These are phyloP conservation scores for Trichomonascaceae sp. DNA, from an alignment of 1,139 yeast genomes.

Conservation along the genomic window DNA sequence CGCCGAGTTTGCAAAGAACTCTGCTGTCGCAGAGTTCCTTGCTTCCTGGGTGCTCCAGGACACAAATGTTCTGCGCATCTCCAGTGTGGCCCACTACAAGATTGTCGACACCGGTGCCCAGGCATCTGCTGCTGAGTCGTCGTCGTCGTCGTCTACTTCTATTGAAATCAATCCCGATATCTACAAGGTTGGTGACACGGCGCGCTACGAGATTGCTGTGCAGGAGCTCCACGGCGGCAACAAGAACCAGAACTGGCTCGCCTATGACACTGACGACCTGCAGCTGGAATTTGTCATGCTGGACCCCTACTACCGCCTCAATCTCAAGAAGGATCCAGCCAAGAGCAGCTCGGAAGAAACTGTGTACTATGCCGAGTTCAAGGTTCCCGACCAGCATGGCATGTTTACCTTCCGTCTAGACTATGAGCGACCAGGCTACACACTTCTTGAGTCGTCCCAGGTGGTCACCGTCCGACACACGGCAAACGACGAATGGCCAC, in stretches of 20 bases:
- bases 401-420: conserved; percentile 78
- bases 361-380: conserved; percentile 44
- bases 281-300: conserved; percentile 84
- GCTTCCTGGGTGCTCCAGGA: conserved; percentile 68
- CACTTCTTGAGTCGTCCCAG: conserved; percentile 50
- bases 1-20: conserved; percentile 29
- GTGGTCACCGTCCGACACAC: conserved; percentile 83
- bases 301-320: conserved; percentile 86
- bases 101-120: conserved; percentile 13
- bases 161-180: conserved; percentile 23
- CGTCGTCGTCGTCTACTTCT: conserved; percentile 1
- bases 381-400: conserved; percentile 92
- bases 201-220: conserved; percentile 40
- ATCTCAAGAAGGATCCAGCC: conserved; percentile 18
- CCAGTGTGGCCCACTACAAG: conserved; percentile 32
- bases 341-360: conserved; percentile 17
- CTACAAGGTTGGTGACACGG: conserved; percentile 57
- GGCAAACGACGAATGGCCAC: conserved; percentile 89
- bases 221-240: conserved; percentile 47
- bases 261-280: conserved; percentile 46
- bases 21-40: conserved; percentile 19
- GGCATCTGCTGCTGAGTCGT: conserved; percentile 20
- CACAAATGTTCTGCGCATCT: conserved; percentile 47
- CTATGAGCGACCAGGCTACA: conserved; percentile 69
- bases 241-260: conserved; percentile 66